Evolutionary conservation across 495 filamentous ascomycete genomes (phyloP).

Genomic region (Achaetomiella virescens): DNA sequence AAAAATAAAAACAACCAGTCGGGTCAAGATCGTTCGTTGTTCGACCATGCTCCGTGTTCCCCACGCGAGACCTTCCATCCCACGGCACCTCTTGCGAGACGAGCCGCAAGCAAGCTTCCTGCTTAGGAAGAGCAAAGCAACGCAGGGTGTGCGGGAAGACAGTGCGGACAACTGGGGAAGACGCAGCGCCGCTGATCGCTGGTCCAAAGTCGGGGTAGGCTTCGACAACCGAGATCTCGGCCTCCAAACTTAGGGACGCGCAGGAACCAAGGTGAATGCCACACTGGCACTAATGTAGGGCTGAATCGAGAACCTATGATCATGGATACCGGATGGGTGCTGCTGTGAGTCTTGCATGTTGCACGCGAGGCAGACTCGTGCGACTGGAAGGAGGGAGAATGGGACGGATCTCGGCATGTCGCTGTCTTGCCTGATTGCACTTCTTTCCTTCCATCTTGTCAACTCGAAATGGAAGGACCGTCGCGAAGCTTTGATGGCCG

Average conservation of each 20-base stretch:
- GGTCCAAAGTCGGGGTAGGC: conserved; percentile 2
- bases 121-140: conserved; percentile 10
- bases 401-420: too few species aligned
- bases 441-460: neutral
- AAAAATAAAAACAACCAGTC: conserved; percentile 1
- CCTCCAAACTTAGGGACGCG: neutral
- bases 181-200: conserved; percentile 9
- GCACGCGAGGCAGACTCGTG: too few species aligned
- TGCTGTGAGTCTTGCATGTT: too few species aligned
- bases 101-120: neutral
- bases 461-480: conserved; percentile 10
- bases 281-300: too few species aligned
- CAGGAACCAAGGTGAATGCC: too few species aligned
- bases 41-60: neutral
- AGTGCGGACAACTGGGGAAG: neutral
- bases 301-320: too few species aligned
- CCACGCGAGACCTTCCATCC: neutral
- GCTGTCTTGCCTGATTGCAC: neutral
- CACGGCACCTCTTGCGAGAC: too few species aligned
- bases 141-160: neutral
- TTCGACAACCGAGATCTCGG: conserved; percentile 5
- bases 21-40: neutral
- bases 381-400: too few species aligned
- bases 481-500: conserved; percentile 5
- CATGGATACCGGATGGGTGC: too few species aligned